Percentiles rank a stretch among this genome's conserved stretches.
phyloP scores from a whole-genome alignment of 768 basidiomycete genomes.

The Kwoniella sp. region DNA sequence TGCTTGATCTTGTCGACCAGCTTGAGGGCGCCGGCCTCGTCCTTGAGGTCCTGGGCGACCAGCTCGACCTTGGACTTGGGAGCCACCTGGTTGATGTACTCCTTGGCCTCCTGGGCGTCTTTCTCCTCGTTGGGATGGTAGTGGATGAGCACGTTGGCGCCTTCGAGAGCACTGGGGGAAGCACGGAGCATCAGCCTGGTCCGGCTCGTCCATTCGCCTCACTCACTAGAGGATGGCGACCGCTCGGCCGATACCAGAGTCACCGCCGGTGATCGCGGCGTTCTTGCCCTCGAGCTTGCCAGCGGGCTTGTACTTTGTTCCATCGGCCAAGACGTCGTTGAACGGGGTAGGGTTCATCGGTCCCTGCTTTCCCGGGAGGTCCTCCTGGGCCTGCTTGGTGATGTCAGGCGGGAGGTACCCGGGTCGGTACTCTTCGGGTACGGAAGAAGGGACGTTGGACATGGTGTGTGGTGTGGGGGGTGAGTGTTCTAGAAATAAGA shows the following conservation, averaged over 20 bases:
- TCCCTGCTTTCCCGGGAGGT: constrained; percentile 39
- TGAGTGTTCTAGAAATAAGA: background rate
- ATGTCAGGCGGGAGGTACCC: constrained; percentile 42
- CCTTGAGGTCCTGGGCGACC: constrained; percentile 52
- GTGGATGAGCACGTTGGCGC: constrained; percentile 30
- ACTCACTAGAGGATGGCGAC: constrained; percentile 50
- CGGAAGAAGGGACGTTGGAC: constrained; percentile 34
- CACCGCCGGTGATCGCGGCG: constrained; percentile 56
- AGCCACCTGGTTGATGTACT: constrained; percentile 53
- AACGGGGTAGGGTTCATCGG: constrained; percentile 41
- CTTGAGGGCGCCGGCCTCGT: constrained; percentile 51
- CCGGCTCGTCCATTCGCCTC: background rate
- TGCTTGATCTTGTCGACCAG: constrained; percentile 53
- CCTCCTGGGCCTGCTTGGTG: constrained; percentile 45
- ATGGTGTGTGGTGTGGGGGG: constrained; percentile 2
- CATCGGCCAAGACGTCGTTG: constrained; percentile 54
- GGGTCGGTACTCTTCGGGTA: constrained; percentile 47
- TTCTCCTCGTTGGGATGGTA: constrained; percentile 50
- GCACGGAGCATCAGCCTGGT: background rate
- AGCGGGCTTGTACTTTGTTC: constrained; percentile 54
- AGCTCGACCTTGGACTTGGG: constrained; percentile 51
- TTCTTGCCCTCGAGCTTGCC: constrained; percentile 56
- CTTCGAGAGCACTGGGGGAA: constrained; percentile 42
- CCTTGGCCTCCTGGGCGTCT: constrained; percentile 52
- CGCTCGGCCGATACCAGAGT: constrained; percentile 56